A percentile compares a stretch with the other conserved stretches of the same genome.
phyloP scores from a whole-genome alignment of 2,329 filamentous ascomycete genomes.

The Diaporthe citri region DNA sequence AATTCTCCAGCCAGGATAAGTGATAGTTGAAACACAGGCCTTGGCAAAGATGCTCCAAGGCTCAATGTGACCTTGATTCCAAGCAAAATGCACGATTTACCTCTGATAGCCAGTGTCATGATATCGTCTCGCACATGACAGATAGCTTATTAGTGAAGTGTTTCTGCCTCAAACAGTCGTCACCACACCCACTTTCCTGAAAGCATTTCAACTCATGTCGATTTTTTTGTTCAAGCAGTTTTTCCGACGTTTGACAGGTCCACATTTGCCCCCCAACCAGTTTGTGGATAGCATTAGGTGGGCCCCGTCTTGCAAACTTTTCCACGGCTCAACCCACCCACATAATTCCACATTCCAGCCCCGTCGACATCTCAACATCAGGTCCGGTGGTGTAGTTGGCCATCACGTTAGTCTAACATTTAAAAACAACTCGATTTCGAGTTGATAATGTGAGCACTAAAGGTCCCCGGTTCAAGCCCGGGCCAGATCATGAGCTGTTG shows the following conservation, averaged over 20 bases:
- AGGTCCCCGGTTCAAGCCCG: slow-evolving; percentile 36
- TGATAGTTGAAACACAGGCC: too few relatives aligned
- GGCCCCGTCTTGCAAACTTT: not conserved
- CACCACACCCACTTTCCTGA: not conserved
- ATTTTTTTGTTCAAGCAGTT: too few relatives aligned
- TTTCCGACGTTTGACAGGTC: rapidly evolving
- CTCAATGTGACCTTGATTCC: too few relatives aligned
- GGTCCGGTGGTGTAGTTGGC: slow-evolving; percentile 37
- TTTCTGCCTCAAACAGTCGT: too few relatives aligned
- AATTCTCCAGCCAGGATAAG: too few relatives aligned
- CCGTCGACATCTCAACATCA: slow-evolving; percentile 8
- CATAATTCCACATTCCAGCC: not conserved
- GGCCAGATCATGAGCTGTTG: slow-evolving; percentile 19
- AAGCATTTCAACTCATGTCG: not conserved
- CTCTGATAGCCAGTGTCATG: too few relatives aligned
- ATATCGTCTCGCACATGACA: too few relatives aligned
- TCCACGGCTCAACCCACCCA: not conserved
- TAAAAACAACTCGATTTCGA: not conserved
- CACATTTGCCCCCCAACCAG: not conserved
- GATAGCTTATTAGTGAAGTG: not conserved
- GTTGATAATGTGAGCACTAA: slow-evolving; percentile 15
- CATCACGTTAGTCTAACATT: slow-evolving; percentile 36
- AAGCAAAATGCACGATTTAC: too few relatives aligned
- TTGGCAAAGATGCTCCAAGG: too few relatives aligned
- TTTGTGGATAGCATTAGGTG: not conserved